Evolutionary conservation across 75 land plant species (phyloP).

Genomic region (Cryptomeria japonica): DNA sequence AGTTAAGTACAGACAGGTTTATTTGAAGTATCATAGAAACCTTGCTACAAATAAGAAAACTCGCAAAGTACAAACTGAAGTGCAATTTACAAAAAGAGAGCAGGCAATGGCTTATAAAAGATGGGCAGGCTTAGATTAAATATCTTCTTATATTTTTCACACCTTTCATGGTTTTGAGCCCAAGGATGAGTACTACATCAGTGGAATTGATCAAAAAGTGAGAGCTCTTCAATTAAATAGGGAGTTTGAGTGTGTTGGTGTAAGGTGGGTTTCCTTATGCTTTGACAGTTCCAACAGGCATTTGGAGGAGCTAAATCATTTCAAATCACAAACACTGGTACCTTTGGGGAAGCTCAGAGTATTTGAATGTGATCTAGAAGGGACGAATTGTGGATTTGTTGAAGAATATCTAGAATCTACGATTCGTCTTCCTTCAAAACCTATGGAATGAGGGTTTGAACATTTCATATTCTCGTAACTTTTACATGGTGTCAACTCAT

Average conservation of each 20-base stretch:
- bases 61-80: conserved; percentile 55
- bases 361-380: not conserved
- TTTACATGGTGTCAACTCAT: too few relatives aligned
- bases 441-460: not conserved
- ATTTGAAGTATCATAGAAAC: conserved; percentile 60
- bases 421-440: not conserved
- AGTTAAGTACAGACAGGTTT: conserved; percentile 52
- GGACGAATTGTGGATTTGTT: not conserved
- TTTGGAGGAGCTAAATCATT: too few relatives aligned
- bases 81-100: conserved; percentile 53
- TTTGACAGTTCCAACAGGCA: not conserved
- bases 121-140: conserved; percentile 54
- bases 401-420: not conserved
- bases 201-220: not conserved
- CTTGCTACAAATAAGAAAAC: conserved; percentile 46
- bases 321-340: not conserved
- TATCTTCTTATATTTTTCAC: not conserved
- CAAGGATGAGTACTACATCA: not conserved
- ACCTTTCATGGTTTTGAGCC: not conserved
- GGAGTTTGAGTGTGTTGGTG: not conserved
- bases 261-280: not conserved
- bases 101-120: conserved; percentile 54
- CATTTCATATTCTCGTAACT: not conserved
- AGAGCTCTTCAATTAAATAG: not conserved
- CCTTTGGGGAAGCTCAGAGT: not conserved